Evolutionary conservation across 2,329 filamentous ascomycete species (phyloP), one percentile per base, ranked within the genome.

Genomic region (Apiospora pterosperma): DNA sequence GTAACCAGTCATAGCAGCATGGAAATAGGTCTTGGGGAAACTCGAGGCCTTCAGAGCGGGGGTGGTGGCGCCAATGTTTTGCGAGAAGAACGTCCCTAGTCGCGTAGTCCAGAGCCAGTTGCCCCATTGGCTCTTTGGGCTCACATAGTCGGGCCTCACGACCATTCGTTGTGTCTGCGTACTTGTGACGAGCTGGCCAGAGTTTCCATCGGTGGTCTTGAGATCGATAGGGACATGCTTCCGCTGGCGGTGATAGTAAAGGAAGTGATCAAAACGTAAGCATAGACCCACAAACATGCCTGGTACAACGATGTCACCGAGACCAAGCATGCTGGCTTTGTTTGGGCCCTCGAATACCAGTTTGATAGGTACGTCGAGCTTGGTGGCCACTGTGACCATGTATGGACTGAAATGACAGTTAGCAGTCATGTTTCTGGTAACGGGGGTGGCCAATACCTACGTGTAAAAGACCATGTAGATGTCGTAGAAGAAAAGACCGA

Each of bases 241-340:
- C 74, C 89, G 84, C 73, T 92, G 89, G 42, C 83, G 83, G 39
- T 90, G 82, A 74, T 98, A 98, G 79, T 91, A 89, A 63, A 93
- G 83, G 80, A 92, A 96, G 8, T 97, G 83, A 74, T 99, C 95
- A 71, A 97, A 97, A n/a, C 95, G 88, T 28, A 99, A 82, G 2
- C 94, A 92, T 48, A 97, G 85, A 1, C 88, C 92, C 67, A 98
- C 90, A 79, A 97, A 90, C 73, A 98, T 93, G 10, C 95, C 96
- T 0, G 95, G 95, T 4, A 99, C 83, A 1, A 97, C 92, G 65
- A 99, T 92, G 74, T 99, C 95, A n/a, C 95, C 95, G 0, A 98
- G 84, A 0, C 95, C 95, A 8, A 99, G 88, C 85, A 98, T 97
- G 62, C 92, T 87, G 34, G 82, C 79, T 28, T 90, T 88, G n/a